Conservation (phyloP, 2,329 filamentous ascomycete genomes). For the Chrysoporthe austroafricana region DNA sequence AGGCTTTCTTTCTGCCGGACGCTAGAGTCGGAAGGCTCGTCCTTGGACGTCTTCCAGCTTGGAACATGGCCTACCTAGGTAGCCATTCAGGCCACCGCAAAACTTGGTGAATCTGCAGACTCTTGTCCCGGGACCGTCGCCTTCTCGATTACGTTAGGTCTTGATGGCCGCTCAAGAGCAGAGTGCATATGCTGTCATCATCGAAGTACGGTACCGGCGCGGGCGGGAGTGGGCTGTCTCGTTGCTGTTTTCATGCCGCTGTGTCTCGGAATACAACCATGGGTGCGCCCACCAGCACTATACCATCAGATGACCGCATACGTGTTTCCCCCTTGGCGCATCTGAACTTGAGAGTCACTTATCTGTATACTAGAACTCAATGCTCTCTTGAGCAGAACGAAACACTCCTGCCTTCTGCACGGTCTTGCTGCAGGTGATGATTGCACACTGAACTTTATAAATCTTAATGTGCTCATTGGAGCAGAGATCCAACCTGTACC, state of each 20-base stretch:
- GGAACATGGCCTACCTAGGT: too few relatives aligned
- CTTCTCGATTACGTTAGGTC: background rate
- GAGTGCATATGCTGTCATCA: conserved; percentile 3
- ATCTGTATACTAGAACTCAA: background rate
- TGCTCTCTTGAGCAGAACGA: background rate
- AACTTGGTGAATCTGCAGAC: background rate
- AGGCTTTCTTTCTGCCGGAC: background rate
- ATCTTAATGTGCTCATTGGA: too few relatives aligned
- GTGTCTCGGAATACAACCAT: background rate
- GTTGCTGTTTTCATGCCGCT: background rate
- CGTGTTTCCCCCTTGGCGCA: background rate
- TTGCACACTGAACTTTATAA: too few relatives aligned
- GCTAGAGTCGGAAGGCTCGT: too few relatives aligned
- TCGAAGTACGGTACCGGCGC: too few relatives aligned
- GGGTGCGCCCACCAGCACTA: background rate
- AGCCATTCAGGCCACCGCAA: background rate
- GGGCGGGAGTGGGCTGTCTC: background rate
- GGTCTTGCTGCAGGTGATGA: too few relatives aligned
- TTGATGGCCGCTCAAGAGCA: background rate
- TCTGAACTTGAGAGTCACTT: background rate
- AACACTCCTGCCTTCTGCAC: too few relatives aligned
- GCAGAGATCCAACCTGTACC: too few relatives aligned
- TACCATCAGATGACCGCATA: background rate
- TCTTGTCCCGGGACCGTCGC: background rate
- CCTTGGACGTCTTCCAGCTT: too few relatives aligned